Conservation (phyloP, 164 flowering plant species). For the Annona cherimola region DNA sequence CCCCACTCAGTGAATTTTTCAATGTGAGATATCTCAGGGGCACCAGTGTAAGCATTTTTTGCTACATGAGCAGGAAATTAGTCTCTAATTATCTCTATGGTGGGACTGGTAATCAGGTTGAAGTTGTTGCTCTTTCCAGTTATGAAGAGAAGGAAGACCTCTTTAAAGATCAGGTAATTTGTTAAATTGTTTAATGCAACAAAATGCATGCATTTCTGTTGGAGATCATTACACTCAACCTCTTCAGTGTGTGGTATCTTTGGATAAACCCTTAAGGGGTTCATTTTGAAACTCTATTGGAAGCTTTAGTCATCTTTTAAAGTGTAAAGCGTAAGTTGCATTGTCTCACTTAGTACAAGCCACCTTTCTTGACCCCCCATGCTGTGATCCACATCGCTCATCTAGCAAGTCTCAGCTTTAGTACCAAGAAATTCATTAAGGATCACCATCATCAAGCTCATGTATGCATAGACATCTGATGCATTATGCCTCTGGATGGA, state of each 20-base stretch:
- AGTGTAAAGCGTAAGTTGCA: background rate
- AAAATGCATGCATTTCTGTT: background rate
- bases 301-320: background rate
- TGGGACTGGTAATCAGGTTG: conserved; percentile 46
- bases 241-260: background rate
- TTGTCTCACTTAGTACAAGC: background rate
- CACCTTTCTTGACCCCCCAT: background rate
- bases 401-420: background rate
- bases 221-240: background rate
- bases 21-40: conserved; percentile 47
- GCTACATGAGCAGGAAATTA: background rate
- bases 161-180: conserved; percentile 85
- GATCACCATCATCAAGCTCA: background rate
- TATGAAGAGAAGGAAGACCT: conserved; percentile 97
- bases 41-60: background rate
- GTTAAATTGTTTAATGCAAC: background rate
- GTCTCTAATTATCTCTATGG: background rate
- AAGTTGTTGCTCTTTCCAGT: conserved; percentile 93
- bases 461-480: no score
- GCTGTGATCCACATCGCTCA: background rate
- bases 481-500: no score
- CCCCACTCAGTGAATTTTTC: conserved; percentile 94
- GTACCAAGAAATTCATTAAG: background rate
- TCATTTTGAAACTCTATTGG: background rate
- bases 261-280: background rate